A percentile compares a stretch with the other conserved stretches of the same genome.
These are phyloP conservation scores for Rhypophila decipiens DNA, from an alignment of 495 filamentous ascomycete genomes.

Conservation along the genomic window DNA sequence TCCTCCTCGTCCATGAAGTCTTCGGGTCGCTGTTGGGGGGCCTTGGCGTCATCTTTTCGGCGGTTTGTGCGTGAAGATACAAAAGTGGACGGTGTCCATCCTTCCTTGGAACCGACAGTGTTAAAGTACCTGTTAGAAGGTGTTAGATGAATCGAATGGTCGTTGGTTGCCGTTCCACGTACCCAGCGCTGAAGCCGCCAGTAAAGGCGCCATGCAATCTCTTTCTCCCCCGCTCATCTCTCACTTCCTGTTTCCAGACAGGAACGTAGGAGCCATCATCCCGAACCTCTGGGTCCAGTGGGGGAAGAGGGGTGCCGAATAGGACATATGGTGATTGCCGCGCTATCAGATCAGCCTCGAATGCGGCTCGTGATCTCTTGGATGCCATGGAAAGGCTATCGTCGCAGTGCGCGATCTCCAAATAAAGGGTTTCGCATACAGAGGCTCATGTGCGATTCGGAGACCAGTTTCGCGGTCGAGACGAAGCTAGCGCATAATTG, in stretches of 20 bases:
- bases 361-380: slow-evolving; percentile 73
- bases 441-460: no score
- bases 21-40: slow-evolving; percentile 60
- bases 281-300: slow-evolving; percentile 66
- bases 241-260: slow-evolving; percentile 95
- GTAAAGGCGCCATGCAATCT: slow-evolving; percentile 95
- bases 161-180: slow-evolving; percentile 23
- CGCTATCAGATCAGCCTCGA: slow-evolving; percentile 68
- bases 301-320: slow-evolving; percentile 82
- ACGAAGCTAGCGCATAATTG: no score
- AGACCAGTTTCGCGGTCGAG: no score
- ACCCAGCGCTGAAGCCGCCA: slow-evolving; percentile 94
- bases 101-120: slow-evolving; percentile 95
- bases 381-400: slow-evolving; percentile 52
- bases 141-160: slow-evolving; percentile 1
- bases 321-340: slow-evolving; percentile 73
- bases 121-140: slow-evolving; percentile 74
- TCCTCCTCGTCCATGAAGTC: slow-evolving; percentile 99
- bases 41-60: slow-evolving; percentile 54
- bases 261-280: slow-evolving; percentile 95
- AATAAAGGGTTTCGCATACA: no score
- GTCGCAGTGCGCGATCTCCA: no score
- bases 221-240: slow-evolving; percentile 86
- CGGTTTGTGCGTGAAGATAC: slow-evolving; percentile 82
- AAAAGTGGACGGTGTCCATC: slow-evolving; percentile 89